Evolutionary conservation across 2,329 filamentous ascomycete genomes (phyloP).

Genomic region (Trichoderma cornu-damae): DNA sequence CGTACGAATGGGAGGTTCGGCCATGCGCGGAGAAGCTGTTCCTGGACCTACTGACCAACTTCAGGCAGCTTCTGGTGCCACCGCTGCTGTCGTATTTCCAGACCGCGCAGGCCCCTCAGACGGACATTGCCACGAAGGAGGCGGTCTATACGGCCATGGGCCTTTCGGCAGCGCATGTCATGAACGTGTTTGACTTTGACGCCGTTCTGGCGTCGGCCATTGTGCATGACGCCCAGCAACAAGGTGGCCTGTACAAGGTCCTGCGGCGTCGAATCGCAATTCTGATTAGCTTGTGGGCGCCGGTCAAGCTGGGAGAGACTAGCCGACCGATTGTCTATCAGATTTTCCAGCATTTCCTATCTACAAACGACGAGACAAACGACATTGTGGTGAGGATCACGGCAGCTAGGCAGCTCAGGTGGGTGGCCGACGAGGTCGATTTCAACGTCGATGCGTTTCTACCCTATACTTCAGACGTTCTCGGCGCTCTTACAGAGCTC

Average conservation of each 20-base stretch:
- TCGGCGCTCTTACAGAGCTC: conserved; percentile 70
- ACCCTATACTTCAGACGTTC: conserved; percentile 68
- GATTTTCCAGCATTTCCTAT: conserved; percentile 81
- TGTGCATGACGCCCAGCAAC: conserved; percentile 68
- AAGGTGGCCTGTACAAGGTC: conserved; percentile 63
- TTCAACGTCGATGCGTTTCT: conserved; percentile 70
- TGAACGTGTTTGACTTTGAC: conserved; percentile 75
- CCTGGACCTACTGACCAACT: conserved; percentile 82
- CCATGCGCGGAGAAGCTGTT: conserved; percentile 93
- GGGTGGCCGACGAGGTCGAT: conserved; percentile 76
- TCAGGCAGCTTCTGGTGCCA: conserved; percentile 73
- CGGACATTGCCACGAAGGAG: conserved; percentile 79
- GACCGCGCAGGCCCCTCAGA: conserved; percentile 60
- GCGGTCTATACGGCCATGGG: conserved; percentile 93
- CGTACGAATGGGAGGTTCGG: conserved; percentile 87
- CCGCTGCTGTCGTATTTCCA: conserved; percentile 80
- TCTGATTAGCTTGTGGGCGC: conserved; percentile 82
- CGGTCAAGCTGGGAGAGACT: conserved; percentile 64
- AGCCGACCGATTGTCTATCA: conserved; percentile 75
- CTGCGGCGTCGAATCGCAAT: conserved; percentile 84
- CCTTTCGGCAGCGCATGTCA: conserved; percentile 71
- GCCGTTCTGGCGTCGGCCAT: conserved; percentile 69
- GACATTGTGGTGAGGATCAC: conserved; percentile 91
- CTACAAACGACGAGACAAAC: conserved; percentile 70
- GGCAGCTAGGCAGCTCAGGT: conserved; percentile 76